Percentiles rank a stretch among this genome's conserved stretches.
Conservation (phyloP, 208 protist species). For the Porcisia deanei region DNA sequence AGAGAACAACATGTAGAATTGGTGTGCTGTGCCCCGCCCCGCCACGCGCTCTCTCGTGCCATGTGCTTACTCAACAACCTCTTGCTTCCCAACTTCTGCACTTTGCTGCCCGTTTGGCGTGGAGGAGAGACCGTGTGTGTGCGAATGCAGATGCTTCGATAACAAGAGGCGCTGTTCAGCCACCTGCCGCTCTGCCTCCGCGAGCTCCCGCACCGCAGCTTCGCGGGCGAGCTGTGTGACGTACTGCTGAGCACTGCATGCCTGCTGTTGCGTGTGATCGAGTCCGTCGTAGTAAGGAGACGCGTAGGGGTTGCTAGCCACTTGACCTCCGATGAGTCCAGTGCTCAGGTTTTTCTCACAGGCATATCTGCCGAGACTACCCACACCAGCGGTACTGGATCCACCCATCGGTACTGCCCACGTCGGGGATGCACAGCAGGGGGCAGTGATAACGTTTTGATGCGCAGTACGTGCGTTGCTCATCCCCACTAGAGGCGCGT, state of each 20-base stretch:
- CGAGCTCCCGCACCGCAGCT: conserved; percentile 49
- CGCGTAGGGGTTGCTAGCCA: neutral
- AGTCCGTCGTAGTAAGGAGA: conserved; percentile 21
- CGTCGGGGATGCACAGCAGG: neutral
- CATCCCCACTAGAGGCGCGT: neutral
- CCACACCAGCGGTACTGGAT: neutral
- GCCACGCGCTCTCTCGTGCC: neutral
- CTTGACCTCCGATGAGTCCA: neutral
- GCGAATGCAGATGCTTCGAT: conserved; percentile 1
- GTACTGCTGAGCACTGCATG: conserved; percentile 26
- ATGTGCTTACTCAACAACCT: neutral
- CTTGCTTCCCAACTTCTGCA: neutral
- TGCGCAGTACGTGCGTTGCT: neutral
- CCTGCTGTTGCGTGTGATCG: conserved; percentile 28
- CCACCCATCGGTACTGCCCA: conserved; percentile 2
- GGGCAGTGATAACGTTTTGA: neutral
- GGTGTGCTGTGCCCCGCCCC: neutral
- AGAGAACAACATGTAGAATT: too few species aligned
- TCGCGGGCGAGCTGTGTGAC: conserved; percentile 43
- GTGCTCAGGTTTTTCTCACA: neutral
- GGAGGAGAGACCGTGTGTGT: neutral
- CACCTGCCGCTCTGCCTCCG: conserved; percentile 35
- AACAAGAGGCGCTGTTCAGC: conserved; percentile 40
- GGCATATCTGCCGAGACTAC: neutral
- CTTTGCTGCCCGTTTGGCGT: neutral